phyloP scores from a whole-genome alignment of 169 alveolate species.

The Cryptosporidium canis region DNA sequence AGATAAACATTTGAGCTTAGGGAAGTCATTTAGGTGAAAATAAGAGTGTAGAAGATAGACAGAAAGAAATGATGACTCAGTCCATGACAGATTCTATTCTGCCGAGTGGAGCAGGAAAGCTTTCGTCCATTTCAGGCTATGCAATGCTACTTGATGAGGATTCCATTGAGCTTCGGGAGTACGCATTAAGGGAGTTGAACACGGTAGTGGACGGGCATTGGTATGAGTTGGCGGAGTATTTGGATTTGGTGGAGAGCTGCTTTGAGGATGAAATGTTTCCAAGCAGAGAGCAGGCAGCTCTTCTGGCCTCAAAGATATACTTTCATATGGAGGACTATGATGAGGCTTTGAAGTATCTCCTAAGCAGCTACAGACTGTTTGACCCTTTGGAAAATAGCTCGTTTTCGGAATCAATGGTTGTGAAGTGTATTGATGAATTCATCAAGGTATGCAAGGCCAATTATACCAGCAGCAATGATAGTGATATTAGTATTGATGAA shows the following conservation, averaged over 20 bases:
- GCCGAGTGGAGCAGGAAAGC: constrained; percentile 38
- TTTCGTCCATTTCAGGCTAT: constrained; percentile 82
- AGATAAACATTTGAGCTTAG: background rate
- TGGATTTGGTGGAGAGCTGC: constrained; percentile 78
- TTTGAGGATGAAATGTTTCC: constrained; percentile 82
- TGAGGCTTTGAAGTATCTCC: constrained; percentile 93
- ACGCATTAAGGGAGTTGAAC: constrained; percentile 82
- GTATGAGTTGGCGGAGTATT: constrained; percentile 85
- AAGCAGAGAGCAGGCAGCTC: constrained; percentile 90
- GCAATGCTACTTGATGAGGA: constrained; percentile 82
- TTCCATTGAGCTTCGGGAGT: constrained; percentile 77
- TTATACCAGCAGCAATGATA: background rate
- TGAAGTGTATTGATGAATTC: constrained; percentile 81
- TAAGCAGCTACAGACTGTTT: constrained; percentile 92
- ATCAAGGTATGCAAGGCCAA: constrained; percentile 71
- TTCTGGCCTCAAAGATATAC: constrained; percentile 93
- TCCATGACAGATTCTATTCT: background rate
- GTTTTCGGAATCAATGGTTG: constrained; percentile 81
- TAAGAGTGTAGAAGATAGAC: no score
- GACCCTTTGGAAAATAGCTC: constrained; percentile 82
- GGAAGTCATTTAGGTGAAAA: background rate
- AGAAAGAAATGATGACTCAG: background rate
- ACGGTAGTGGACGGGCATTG: constrained; percentile 83
- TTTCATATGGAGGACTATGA: constrained; percentile 94
- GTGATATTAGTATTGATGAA: background rate